Conservation (phyloP, 2,329 filamentous ascomycete species). For the Fusarium xyrophilum region DNA sequence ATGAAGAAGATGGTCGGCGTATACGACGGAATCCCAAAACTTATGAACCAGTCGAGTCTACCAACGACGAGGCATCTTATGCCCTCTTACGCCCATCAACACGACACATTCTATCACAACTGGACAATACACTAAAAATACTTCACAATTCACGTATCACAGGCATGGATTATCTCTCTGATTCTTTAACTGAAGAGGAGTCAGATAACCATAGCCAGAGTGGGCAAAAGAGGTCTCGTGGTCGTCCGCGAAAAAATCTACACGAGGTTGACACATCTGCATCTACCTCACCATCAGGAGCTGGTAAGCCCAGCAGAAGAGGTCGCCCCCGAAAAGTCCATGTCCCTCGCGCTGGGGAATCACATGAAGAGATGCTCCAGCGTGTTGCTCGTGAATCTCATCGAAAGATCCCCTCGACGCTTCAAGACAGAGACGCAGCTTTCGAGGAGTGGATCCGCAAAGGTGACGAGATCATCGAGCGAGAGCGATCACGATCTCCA, state of each 20-base stretch:
- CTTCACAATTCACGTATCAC: conserved; percentile 72
- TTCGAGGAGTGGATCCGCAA: conserved; percentile 47
- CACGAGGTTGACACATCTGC: conserved; percentile 1
- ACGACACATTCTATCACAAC: conserved; percentile 70
- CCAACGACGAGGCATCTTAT: conserved; percentile 74
- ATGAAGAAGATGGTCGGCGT: neutral
- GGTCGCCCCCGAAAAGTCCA: conserved; percentile 53
- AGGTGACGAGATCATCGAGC: conserved; percentile 41
- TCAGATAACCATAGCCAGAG: conserved; percentile 42
- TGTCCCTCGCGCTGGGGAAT: conserved; percentile 52
- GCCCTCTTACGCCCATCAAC: conserved; percentile 71
- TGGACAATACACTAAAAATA: conserved; percentile 73
- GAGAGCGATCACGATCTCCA: conserved; percentile 20
- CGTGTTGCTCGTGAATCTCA: conserved; percentile 56
- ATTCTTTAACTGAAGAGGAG: conserved; percentile 50
- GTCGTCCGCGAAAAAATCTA: conserved; percentile 38
- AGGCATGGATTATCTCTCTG: conserved; percentile 48
- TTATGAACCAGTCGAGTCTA: conserved; percentile 63
- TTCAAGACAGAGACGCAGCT: conserved; percentile 40
- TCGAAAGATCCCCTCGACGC: conserved; percentile 40
- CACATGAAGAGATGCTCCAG: conserved; percentile 54
- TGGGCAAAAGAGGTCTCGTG: conserved; percentile 39
- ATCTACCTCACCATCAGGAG: conserved; percentile 17
- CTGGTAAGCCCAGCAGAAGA: conserved; percentile 25
- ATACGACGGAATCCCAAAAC: conserved; percentile 25